These are phyloP conservation scores for Fusarium udum DNA, from an alignment of 2,329 filamentous ascomycete genomes.

Conservation along the genomic window DNA sequence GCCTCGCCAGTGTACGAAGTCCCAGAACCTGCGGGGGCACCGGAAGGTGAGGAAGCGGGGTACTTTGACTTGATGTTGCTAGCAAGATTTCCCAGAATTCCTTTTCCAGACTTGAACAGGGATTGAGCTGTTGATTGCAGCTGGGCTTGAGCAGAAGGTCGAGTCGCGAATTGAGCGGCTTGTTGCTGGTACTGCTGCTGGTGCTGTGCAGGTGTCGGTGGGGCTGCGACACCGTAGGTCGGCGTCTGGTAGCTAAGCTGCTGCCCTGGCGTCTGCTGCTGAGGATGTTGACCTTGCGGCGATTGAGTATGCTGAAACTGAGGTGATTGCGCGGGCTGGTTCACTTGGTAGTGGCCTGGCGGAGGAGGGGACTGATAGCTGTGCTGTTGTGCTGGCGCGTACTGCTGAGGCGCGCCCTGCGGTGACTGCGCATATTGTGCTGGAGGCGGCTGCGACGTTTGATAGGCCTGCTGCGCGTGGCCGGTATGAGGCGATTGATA, in stretches of 20 bases:
- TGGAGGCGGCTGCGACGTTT: background rate
- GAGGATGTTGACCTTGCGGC: background rate
- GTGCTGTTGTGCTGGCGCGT: background rate
- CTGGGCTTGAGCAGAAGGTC: background rate
- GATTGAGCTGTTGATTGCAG: slow-evolving; percentile 18
- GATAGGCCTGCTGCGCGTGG: background rate
- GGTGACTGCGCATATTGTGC: background rate
- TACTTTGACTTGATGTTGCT: slow-evolving; percentile 33
- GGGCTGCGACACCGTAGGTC: slow-evolving; percentile 12
- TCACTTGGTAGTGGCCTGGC: background rate
- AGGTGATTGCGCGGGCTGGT: background rate
- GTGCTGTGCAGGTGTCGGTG: slow-evolving; percentile 9
- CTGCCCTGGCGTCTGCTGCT: background rate
- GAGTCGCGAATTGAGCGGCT: slow-evolving; percentile 18
- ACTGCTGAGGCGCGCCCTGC: background rate
- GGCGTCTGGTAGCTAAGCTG: slow-evolving; percentile 1
- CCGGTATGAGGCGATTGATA: background rate
- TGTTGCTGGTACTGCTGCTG: slow-evolving; percentile 16
- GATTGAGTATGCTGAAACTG: background rate
- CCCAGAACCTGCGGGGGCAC: background rate
- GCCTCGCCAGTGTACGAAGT: background rate
- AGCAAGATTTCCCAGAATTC: slow-evolving; percentile 12
- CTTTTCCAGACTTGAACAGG: slow-evolving; percentile 18
- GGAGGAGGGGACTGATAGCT: background rate
- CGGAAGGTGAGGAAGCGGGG: background rate